A percentile compares a stretch with the other conserved stretches of the same genome.
These are phyloP conservation scores for Gossypium sturtianum DNA, from an alignment of 345 rosid genomes.

Conservation along the genomic window DNA sequence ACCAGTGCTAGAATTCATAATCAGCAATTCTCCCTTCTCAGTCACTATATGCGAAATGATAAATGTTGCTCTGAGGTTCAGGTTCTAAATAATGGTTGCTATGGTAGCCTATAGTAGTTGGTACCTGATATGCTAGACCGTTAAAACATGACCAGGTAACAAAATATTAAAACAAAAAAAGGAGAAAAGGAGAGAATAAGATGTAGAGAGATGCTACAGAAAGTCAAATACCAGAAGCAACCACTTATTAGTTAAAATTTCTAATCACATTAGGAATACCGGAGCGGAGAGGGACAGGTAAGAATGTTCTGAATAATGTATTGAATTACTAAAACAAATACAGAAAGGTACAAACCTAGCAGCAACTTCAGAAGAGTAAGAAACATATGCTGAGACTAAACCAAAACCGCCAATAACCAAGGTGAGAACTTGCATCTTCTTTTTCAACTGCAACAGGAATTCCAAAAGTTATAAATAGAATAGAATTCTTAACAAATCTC, in stretches of 20 bases:
- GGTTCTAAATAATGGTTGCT: not conserved
- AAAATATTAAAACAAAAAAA: not conserved
- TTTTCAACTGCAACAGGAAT: slow-evolving; percentile 57
- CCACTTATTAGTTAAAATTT: slow-evolving; percentile 2
- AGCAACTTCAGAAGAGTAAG: slow-evolving; percentile 81
- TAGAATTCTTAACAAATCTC: not conserved
- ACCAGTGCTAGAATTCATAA: not conserved
- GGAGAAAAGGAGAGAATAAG: not conserved
- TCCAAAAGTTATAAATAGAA: slow-evolving; percentile 7
- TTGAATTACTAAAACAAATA: not conserved
- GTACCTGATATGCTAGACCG: not conserved
- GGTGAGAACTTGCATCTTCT: slow-evolving; percentile 64
- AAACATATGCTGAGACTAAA: slow-evolving; percentile 72
- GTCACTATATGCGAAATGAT: too few relatives aligned
- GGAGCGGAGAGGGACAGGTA: not conserved
- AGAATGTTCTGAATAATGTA: not conserved
- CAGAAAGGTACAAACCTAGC: slow-evolving; percentile 53
- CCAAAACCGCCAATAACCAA: slow-evolving; percentile 80
- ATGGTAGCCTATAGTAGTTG: not conserved
- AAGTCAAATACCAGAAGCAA: not conserved
- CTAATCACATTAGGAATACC: not conserved
- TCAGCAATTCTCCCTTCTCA: not conserved
- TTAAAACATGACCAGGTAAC: not conserved
- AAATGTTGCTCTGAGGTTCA: not conserved
- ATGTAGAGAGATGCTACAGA: not conserved